A percentile compares a stretch with the other conserved stretches of the same genome.
Evolutionary conservation across 495 filamentous ascomycete genomes (phyloP).

Genomic region (Darksidea phi): DNA sequence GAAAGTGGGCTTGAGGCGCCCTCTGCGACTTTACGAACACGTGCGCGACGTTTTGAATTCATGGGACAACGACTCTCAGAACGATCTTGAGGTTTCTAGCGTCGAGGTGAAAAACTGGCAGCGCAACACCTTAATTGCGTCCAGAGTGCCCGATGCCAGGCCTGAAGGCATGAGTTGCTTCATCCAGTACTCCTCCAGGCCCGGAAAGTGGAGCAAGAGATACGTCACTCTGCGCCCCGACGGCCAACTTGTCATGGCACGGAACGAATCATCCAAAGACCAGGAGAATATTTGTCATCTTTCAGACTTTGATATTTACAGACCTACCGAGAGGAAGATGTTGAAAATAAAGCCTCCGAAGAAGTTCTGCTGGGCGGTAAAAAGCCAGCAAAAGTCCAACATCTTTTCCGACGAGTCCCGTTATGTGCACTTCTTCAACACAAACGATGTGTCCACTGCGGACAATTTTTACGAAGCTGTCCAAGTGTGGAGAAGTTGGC

Average conservation of each 20-base stretch:
- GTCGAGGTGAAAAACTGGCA: conserved; percentile 49
- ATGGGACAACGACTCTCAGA: conserved; percentile 77
- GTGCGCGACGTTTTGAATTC: conserved; percentile 88
- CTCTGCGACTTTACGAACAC: conserved; percentile 81
- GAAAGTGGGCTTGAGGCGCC: conserved; percentile 76
- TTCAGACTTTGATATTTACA: conserved; percentile 92
- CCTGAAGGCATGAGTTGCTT: conserved; percentile 64
- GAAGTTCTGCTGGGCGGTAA: conserved; percentile 80
- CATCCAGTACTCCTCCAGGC: conserved; percentile 76
- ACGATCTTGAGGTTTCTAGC: conserved; percentile 62
- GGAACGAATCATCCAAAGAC: conserved; percentile 66
- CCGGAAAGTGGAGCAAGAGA: conserved; percentile 83
- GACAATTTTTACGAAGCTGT: conserved; percentile 66
- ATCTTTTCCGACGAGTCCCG: conserved; percentile 80
- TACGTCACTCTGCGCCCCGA: conserved; percentile 69
- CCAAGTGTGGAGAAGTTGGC: conserved; percentile 86
- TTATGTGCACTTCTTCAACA: conserved; percentile 89
- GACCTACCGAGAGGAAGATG: conserved; percentile 60
- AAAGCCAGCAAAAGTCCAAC: conserved; percentile 86
- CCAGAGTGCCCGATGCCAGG: conserved; percentile 55
- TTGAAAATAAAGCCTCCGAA: conserved; percentile 53
- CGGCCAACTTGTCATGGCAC: conserved; percentile 74
- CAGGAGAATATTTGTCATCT: conserved; percentile 73
- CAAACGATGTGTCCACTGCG: conserved; percentile 65
- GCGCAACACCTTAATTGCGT: conserved; percentile 50